These are phyloP conservation scores for Ajuga chamaepitys DNA, from an alignment of 257 asterid genomes.

Conservation along the genomic window DNA sequence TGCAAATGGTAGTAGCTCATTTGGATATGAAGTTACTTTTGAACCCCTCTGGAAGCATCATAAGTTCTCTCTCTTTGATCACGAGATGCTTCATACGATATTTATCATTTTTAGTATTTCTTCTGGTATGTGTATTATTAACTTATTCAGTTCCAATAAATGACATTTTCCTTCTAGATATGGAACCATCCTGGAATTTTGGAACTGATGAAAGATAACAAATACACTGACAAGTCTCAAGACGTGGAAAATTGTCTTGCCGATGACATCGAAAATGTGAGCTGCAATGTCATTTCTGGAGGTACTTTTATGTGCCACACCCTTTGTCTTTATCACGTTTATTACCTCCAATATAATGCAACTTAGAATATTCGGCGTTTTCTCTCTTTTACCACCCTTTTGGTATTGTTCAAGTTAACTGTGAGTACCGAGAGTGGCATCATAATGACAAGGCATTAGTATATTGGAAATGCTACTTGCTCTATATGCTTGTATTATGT, in stretches of 20 bases:
- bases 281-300: constrained; percentile 58
- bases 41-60: too few species aligned
- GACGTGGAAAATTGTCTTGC: constrained; percentile 49
- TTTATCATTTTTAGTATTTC: too few species aligned
- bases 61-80: too few species aligned
- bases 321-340: not conserved
- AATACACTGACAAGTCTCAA: constrained; percentile 46
- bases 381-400: not conserved
- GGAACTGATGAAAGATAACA: constrained; percentile 69
- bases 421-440: not conserved
- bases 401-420: not conserved
- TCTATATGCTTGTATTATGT: not conserved
- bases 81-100: too few species aligned
- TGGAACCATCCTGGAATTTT: constrained; percentile 98
- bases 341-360: not conserved
- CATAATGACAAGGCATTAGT: not conserved
- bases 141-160: not conserved
- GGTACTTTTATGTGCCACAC: constrained; percentile 32
- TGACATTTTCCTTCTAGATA: constrained; percentile 39
- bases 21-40: not conserved
- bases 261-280: constrained; percentile 66
- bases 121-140: not conserved
- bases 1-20: not conserved
- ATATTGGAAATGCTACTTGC: not conserved
- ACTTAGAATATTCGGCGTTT: not conserved